Percentiles rank a stretch among this genome's conserved stretches.
phyloP scores from a whole-genome alignment of 2,329 filamentous ascomycete genomes.

The Hypoxylon sp. region DNA sequence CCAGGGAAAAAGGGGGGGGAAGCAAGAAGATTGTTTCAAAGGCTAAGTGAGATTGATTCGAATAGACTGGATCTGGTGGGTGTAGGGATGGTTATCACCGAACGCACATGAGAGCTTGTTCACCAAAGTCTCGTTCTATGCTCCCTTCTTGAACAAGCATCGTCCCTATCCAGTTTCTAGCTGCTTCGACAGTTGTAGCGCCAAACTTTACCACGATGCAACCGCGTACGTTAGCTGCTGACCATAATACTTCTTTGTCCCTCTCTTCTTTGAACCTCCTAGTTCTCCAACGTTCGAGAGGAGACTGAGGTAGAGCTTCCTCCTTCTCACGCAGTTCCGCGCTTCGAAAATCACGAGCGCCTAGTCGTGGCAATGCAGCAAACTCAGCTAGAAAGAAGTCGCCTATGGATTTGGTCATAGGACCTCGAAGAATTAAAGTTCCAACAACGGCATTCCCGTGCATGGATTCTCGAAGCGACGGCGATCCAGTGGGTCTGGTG shows the following conservation, averaged over 20 bases:
- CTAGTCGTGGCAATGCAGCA: constrained; percentile 80
- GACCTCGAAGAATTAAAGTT: constrained; percentile 84
- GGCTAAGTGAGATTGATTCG: background rate
- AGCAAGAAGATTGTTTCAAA: background rate
- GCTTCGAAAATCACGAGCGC: constrained; percentile 79
- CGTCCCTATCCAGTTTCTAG: constrained; percentile 79
- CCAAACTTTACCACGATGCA: constrained; percentile 95
- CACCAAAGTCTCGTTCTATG: constrained; percentile 77
- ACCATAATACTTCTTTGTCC: constrained; percentile 77
- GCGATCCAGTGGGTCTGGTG: constrained; percentile 54
- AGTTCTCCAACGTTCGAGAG: constrained; percentile 65
- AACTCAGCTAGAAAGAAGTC: constrained; percentile 86
- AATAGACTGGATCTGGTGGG: background rate
- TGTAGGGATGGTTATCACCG: constrained; percentile 53
- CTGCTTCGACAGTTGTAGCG: constrained; percentile 82
- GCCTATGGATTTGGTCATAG: constrained; percentile 72
- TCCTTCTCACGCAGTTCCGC: constrained; percentile 59
- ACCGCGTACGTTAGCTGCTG: constrained; percentile 80
- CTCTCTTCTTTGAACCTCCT: constrained; percentile 69
- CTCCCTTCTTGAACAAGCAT: constrained; percentile 82
- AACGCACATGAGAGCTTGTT: constrained; percentile 83
- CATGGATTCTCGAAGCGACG: constrained; percentile 71
- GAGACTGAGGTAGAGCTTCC: constrained; percentile 53
- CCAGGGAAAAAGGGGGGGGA: background rate
- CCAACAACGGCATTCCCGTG: constrained; percentile 82